Conservation (phyloP, 352 stramenopile species). For the Phytophthora ohioensis region DNA sequence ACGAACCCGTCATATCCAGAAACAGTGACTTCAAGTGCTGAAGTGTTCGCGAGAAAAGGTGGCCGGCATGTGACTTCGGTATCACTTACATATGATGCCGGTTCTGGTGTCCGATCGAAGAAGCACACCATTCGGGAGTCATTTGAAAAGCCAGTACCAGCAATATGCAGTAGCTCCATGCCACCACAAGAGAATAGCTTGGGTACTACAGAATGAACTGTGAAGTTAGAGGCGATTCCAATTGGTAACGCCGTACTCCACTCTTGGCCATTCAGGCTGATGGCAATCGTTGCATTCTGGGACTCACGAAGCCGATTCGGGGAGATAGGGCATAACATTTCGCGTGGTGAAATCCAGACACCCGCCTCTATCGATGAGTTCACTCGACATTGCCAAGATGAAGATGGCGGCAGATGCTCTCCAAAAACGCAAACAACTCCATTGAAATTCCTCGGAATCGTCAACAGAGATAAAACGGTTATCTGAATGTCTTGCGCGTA, state of each 20-base stretch:
- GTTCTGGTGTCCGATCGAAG: slow-evolving; percentile 43
- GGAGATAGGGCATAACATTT: slow-evolving; percentile 40
- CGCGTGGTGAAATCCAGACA: slow-evolving; percentile 37
- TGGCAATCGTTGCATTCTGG: slow-evolving; percentile 26
- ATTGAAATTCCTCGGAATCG: slow-evolving; percentile 51
- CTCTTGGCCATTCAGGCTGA: slow-evolving; percentile 63
- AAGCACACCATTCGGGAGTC: slow-evolving; percentile 43
- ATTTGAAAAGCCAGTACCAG: slow-evolving; percentile 49
- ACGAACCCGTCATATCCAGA: slow-evolving; percentile 45
- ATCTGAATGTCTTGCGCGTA: slow-evolving; percentile 41
- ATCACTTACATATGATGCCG: slow-evolving; percentile 40
- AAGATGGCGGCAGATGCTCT: slow-evolving; percentile 27
- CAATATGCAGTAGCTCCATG: slow-evolving; percentile 31
- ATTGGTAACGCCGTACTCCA: slow-evolving; percentile 39
- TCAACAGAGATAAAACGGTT: slow-evolving; percentile 16
- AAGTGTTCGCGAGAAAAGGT: slow-evolving; percentile 31
- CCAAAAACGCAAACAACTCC: slow-evolving; percentile 41
- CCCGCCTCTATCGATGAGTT: slow-evolving; percentile 10
- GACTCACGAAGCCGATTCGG: not conserved
- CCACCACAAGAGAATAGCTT: slow-evolving; percentile 28
- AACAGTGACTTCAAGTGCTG: slow-evolving; percentile 36
- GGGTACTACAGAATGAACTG: slow-evolving; percentile 34
- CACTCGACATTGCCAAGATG: slow-evolving; percentile 40
- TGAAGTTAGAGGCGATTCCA: slow-evolving; percentile 29
- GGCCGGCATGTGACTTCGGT: slow-evolving; percentile 40